Conservation (phyloP, 768 basidiomycete species). For the Agaricus subrufescens region DNA sequence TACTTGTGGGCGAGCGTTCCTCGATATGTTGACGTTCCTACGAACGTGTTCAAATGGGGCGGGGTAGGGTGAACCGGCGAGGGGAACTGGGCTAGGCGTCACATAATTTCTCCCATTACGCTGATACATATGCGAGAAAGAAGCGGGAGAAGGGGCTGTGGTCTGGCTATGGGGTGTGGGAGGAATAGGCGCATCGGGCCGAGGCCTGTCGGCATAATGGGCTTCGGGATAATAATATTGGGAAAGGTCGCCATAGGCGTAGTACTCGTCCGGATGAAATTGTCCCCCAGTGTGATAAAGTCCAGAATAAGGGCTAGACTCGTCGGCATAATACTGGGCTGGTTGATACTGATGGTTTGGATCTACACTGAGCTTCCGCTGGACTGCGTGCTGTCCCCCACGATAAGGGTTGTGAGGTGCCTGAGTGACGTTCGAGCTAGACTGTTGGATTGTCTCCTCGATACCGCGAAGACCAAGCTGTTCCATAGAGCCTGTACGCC, state of each 20-base stretch:
- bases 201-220: conserved; percentile 22
- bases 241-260: conserved; percentile 43
- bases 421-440: neutral
- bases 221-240: conserved; percentile 14
- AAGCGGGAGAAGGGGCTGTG: conserved; percentile 69
- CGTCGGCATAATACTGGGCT: conserved; percentile 3
- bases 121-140: conserved; percentile 39
- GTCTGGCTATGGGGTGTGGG: conserved; percentile 77
- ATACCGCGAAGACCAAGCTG: conserved; percentile 6
- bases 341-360: neutral
- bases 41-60: conserved; percentile 74
- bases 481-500: conserved; percentile 5
- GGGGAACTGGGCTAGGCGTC: conserved; percentile 46
- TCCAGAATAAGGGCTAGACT: conserved; percentile 7
- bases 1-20: conserved; percentile 23
- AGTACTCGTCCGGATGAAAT: conserved; percentile 36
- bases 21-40: conserved; percentile 37
- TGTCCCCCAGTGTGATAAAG: neutral
- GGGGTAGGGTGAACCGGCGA: conserved; percentile 71
- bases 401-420: neutral
- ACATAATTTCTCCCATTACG: conserved; percentile 31
- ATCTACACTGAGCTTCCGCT: conserved; percentile 4
- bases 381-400: neutral
- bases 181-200: conserved; percentile 74
- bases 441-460: conserved; percentile 5